Base-by-base conservation (phyloP, 805 yeast genomes). In the Ogataea siamensis region DNA sequence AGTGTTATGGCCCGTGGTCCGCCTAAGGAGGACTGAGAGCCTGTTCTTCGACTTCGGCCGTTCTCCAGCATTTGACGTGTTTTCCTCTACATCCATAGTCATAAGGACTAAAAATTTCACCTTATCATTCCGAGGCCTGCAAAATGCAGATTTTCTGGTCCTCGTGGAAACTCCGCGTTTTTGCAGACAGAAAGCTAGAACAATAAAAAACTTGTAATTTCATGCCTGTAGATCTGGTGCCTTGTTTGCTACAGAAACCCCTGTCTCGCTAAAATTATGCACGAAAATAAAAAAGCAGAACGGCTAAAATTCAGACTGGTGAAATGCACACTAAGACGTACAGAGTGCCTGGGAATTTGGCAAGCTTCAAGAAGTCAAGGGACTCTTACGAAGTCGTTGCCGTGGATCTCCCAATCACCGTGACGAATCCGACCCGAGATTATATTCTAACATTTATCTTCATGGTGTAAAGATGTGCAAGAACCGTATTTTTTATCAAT, bases 401-500 rank as follows among this genome's bases (percentile, higher is more conserved):
- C 25, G 10, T 5, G 25, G 25, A 22, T 22, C n/a, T n/a, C n/a
- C n/a, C n/a, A n/a, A n/a, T n/a, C n/a, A n/a, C n/a, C n/a, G n/a
- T n/a, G n/a, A 22, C 25, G 10, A 22, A 22, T 10, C 6, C n/a
- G 10, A 10, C 25, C 6, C 5, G 25, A 22, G 25, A 10, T 22
- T 11, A 11, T 12, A 12, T 22, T 26, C 16, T 10, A 8, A 4
- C 13, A 28, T 9, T 18, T 11, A n/a, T 7, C 5, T 6, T n/a
- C 5, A 10, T 18, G 29, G 39, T 34, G 39, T 28, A 34, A 23
- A 28, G 39, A 34, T 34, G 32, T 34, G 13, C 10, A 4, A n/a
- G 16, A 24, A 18, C 13, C 10, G 11, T 17, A 10, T 17, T 19
- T 26, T 26, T 14, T 17, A 8, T 14, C 12, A 21, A 13, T 9